A percentile compares a stretch with the other conserved stretches of the same genome.
These are phyloP conservation scores for Mycocalia duriaeana DNA, from an alignment of 1,284 basidiomycete species.

Conservation along the genomic window DNA sequence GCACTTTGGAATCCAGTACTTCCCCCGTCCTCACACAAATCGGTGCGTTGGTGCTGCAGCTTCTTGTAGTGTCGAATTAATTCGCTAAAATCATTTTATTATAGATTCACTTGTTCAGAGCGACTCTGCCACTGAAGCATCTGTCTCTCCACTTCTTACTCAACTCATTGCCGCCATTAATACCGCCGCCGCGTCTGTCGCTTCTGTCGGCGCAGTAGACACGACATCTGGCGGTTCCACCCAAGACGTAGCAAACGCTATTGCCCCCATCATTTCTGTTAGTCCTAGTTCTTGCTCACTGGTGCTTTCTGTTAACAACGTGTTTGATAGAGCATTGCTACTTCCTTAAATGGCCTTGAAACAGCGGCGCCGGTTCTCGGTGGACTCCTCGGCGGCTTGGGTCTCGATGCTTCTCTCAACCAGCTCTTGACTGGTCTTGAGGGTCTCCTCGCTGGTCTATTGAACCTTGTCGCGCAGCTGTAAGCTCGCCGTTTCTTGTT, in stretches of 20 bases:
- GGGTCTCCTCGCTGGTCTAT: constrained; percentile 1
- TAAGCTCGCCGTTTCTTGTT: not conserved
- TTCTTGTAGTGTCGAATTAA: not conserved
- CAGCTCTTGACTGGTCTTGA: constrained; percentile 3
- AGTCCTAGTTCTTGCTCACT: constrained; percentile 5
- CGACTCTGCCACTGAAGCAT: constrained; percentile 17
- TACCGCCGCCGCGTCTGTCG: constrained; percentile 17
- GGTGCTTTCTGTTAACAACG: not conserved
- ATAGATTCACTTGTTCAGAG: constrained; percentile 16
- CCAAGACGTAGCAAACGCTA: constrained; percentile 21
- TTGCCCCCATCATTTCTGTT: constrained; percentile 21
- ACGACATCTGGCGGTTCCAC: constrained; percentile 12
- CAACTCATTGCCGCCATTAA: constrained; percentile 21
- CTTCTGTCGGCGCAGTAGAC: constrained; percentile 12
- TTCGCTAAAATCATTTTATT: not conserved
- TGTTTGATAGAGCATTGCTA: constrained; percentile 19
- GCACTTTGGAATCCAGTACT: not conserved
- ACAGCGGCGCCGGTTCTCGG: not conserved
- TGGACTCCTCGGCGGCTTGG: not conserved
- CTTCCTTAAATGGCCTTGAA: constrained; percentile 17
- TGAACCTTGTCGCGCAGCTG: constrained; percentile 1
- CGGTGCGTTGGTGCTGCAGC: not conserved
- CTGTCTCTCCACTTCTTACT: constrained; percentile 23
- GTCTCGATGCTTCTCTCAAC: constrained; percentile 3
- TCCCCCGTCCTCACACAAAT: constrained; percentile 3